Percentiles rank a stretch among this genome's conserved stretches.
phyloP scores from a whole-genome alignment of 129 eudicot species.

The Mikania micrantha region DNA sequence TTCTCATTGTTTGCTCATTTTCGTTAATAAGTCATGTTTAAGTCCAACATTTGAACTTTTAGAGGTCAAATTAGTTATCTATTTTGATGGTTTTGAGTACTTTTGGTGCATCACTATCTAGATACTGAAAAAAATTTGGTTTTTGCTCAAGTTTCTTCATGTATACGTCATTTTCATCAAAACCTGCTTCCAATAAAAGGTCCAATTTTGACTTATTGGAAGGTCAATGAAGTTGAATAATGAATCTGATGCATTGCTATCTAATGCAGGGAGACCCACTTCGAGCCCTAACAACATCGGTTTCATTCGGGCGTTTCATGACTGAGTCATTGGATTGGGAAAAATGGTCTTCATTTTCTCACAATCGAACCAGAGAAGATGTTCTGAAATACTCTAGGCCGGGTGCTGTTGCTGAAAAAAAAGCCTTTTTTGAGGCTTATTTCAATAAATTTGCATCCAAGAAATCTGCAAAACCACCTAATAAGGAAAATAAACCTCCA shows the following conservation, averaged over 20 bases:
- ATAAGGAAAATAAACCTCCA: conserved; percentile 42
- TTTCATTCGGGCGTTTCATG: conserved; percentile 84
- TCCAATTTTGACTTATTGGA: not conserved
- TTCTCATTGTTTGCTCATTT: not conserved
- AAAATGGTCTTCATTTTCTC: conserved; percentile 78
- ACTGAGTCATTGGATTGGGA: conserved; percentile 80
- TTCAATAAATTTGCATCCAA: conserved; percentile 55
- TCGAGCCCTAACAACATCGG: conserved; percentile 56
- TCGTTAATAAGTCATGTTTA: not conserved
- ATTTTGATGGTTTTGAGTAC: not conserved
- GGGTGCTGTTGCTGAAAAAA: conserved; percentile 89
- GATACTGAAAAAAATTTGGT: not conserved
- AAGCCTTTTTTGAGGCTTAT: conserved; percentile 86
- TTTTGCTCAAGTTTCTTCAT: not conserved
- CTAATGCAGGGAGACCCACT: conserved; percentile 57
- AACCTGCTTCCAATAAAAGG: not conserved
- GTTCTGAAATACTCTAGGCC: conserved; percentile 68
- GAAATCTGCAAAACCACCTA: conserved; percentile 31
- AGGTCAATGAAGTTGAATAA: not conserved
- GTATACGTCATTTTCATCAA: not conserved
- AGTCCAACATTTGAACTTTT: not conserved
- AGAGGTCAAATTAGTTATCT: not conserved
- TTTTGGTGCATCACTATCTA: not conserved
- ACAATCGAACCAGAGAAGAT: conserved; percentile 74
- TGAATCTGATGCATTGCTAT: not conserved